Base-by-base conservation (phyloP, 345 rosid species). In the Gossypium raimondii region DNA sequence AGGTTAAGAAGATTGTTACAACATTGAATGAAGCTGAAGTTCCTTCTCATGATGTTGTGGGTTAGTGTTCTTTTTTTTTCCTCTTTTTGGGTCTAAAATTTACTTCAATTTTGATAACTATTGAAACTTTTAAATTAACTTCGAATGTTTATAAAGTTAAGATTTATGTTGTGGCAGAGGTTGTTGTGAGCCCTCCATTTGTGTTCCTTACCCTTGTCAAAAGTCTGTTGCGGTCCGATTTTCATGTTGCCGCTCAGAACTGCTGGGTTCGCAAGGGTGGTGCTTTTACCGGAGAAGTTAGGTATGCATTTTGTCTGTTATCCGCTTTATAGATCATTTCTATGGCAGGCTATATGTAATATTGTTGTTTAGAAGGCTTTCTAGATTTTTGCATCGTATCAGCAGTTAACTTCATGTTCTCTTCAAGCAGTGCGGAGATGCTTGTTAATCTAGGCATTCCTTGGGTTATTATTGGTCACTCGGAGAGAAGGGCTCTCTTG, bases 251-350 rank as follows among this genome's bases (percentile, higher is more conserved):
- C 1, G 93, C 93, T 5, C 93, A 89, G 56, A 89, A 89, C 75
- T 87, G 90, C 34, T 90, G 96, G 93, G 88, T 85, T 69, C 84
- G 87, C 68, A 90, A 85, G 77, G 92, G 93, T 4, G 93, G 91
- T 50, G 93, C 93, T 67, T 88, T 84, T 72, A 87, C 96, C 0
- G 91, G 93, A 67, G 93, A 90, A 78, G 73, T 90, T 65, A 87
- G 93, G 95, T 88, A 70, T 41, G 64, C 24, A 20, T 57, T 20
- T 56, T 12, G 12, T 45, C 57, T 24, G 34, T 48, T 45, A 7
- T n/a, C 55, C 13, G n/a, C 34, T 24, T 47, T 48, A 0, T 68
- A 8, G 44, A 68, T 25, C 20, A 25, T 20, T 29, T 61, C 1
- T 29, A 14, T 29, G n/a, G 18, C 44, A 7, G 3, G n/a, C 18